Evolutionary conservation across 1,284 basidiomycete species (phyloP), one percentile per base, ranked within the genome.

Genomic region (Leccinum angustisporum): DNA sequence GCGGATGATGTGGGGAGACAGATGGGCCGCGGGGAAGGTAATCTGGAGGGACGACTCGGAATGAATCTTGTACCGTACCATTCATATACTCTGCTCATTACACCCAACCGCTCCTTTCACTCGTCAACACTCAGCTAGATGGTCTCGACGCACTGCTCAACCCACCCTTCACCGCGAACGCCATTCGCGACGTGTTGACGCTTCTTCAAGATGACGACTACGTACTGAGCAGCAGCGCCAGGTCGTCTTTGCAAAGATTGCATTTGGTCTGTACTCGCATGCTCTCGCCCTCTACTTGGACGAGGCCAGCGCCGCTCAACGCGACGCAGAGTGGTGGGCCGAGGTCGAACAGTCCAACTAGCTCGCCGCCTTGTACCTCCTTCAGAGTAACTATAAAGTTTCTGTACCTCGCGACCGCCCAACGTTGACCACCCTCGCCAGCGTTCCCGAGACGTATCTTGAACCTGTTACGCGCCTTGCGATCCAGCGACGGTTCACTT

Each of bases 11-110:
- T 96, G 92, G 91, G 85, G 87, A 18, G 91, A 95, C 70, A 83
- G 90, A 67, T 96, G 94, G 92, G 80, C 86, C 1, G 81, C 86
- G 33, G 92, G 92, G 1, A 88, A 93, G 67, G 94, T 97, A 5
- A 83, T 84, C 30, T 97, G 94, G 94, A 75, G 81, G 61, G 86
- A 88, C 63, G n/a, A n/a, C n/a, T n/a, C n/a, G n/a, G 84, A 86
- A 66, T 84, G 36, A 21, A 4, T 25, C 55, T 65, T 59, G 60
- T 66, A 34, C 33, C 40, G 6, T 14, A 50, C 2, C 55, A n/a
- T 61, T 40, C 58, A 74, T 73, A 70, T 74, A 75, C 61, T 68
- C 72, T 54, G 18, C 56, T 53, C 73, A 75, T 40, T 73, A 76
- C 64, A 72, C 64, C 5, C 61, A 72, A 40, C 63, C 68, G 1